Base-by-base conservation (phyloP, 331 rosid species). In the Acacia concinna region DNA sequence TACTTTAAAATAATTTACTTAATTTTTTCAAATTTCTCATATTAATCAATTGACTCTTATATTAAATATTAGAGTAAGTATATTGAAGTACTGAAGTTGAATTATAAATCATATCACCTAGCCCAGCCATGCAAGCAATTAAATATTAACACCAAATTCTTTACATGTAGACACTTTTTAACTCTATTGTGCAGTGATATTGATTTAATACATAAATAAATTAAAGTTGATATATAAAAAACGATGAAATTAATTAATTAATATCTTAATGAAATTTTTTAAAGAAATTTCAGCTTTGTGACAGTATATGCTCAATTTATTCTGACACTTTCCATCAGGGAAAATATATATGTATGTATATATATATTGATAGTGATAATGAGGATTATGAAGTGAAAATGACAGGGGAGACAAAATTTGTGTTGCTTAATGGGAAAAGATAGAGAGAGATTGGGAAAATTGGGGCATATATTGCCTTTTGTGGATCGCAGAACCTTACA, bases 401-500 rank as follows among this genome's bases (percentile, higher is more conserved):
- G 85, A 84, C 81, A 15, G 8, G 71, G 77, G 72, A 9, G 78
- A 77, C 84, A 80, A 68, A 73, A 14, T 25, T 71, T 73, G 82
- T 74, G 76, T 72, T 66, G 49, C 76, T 67, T 44, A 81, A 79
- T 35, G 28, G 64, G 37, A 69, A 38, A 6, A 7, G 14, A 65
- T 44, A 59, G 54, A 40, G 44, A 35, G 44, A 40, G 72, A 38
- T 18, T 28, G 25, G 9, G 34, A 38, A 81, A 52, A 27, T 69
- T 78, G 75, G 79, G 82, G 80, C 73, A 54, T 54, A 67, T 20
- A 68, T 14, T 43, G 74, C 56, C 57, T 69, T 69, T 69, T 64
- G 75, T 68, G 70, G 87, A 81, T 82, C 63, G 63, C 84, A 84
- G 35, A 80, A 71, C 81, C 83, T 68, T 41, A 25, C 56, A 69